Conservation (phyloP, 2,329 filamentous ascomycete species). For the Fusarium mangiferae region DNA sequence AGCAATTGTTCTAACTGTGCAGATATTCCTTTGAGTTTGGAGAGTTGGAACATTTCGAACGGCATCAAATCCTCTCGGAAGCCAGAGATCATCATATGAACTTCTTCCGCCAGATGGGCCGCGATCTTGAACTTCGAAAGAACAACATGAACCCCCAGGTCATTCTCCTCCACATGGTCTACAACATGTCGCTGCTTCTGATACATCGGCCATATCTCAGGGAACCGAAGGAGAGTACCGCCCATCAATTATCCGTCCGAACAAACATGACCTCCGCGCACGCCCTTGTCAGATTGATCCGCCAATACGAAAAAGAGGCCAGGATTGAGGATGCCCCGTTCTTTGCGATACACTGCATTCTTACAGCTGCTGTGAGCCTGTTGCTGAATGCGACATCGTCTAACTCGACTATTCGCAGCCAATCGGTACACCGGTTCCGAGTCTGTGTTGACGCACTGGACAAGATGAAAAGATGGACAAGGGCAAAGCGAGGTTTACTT, state of each 20-base stretch:
- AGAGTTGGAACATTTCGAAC: background rate
- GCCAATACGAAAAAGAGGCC: background rate
- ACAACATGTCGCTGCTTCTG: background rate
- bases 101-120: background rate
- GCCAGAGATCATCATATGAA: background rate
- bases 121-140: background rate
- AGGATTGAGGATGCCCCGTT: background rate
- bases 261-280: background rate
- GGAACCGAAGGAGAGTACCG: background rate
- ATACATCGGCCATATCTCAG: background rate
- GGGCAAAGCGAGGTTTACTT: background rate
- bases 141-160: background rate
- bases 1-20: background rate
- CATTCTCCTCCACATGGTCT: background rate
- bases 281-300: background rate
- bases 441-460: background rate
- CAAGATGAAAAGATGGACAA: background rate
- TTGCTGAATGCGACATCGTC: background rate
- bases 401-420: background rate
- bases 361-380: background rate
- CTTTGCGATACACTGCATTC: background rate
- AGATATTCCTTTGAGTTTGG: background rate
- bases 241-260: background rate
- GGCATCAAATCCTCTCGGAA: background rate
- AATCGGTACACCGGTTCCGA: background rate